Base-by-base conservation (phyloP, 352 stramenopile species). In the Phytopythium aichiense region DNA sequence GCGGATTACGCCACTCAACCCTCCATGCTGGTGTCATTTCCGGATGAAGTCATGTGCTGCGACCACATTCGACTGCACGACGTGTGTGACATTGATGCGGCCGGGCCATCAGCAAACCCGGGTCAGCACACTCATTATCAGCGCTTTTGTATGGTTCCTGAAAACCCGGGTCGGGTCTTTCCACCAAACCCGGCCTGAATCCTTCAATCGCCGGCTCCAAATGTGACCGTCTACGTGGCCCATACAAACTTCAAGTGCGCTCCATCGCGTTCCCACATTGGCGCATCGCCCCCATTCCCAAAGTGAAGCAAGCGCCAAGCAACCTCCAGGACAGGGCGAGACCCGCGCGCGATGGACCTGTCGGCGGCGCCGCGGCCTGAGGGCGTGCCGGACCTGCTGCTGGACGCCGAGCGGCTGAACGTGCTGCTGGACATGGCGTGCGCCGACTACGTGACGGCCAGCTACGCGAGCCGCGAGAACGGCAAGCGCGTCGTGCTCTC, bases 391-490 rank as follows among this genome's bases (percentile, higher is more conserved):
- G 79, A 87, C 60, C 75, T 90, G 30, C 60, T 90, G 54, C 80
- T 92, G 56, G 83, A 93, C 58, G 79, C 65, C 42, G 85, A 94
- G 68, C 76, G 83, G 5, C 78, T 94, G 50, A 87, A 87, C 66
- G 89, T 94, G 83, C 68, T 95, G 58, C 78, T 95, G 50, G 86
- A 95, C 63, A 79, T 93, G 43, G 84, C 92, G 63, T 93, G 83
- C 65, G 82, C 79, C 23, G 84, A 95, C 77, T 95, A 91, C 72
- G 82, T 95, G 64, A 95, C 84, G 16, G 86, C 86, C 25, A 88
- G 84, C 59, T 92, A 93, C 66, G 86, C 86, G 23, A 93, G 84
- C 67, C 84, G 79, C 45, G 84, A 95, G 72, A 95, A 91, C 63
- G 86, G 77, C 62, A 89, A 89, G 68, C 76, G 79, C 30, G 85